Percentiles rank a stretch among this genome's conserved stretches.
Conservation (phyloP, 176 grass and related monocot species). For the Eleusine indica region DNA sequence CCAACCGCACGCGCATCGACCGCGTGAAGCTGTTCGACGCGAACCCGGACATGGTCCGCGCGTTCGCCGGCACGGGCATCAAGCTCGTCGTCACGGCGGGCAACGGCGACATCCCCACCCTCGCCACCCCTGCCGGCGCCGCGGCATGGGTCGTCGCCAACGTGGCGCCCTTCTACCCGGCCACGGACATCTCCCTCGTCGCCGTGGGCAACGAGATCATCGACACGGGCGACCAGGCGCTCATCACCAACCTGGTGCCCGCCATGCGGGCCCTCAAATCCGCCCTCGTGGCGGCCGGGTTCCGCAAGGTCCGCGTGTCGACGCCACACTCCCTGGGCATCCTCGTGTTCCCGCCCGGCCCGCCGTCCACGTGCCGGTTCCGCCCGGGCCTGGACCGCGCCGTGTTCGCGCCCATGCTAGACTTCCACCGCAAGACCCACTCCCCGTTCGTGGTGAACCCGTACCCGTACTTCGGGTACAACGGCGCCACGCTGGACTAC, state of each 20-base stretch:
- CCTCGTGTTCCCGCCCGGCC: conserved; percentile 44
- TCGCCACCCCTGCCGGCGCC: conserved; percentile 57
- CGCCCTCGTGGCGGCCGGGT: conserved; percentile 55
- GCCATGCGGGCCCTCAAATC: conserved; percentile 67
- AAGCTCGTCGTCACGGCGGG: conserved; percentile 64
- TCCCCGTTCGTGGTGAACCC: conserved; percentile 82
- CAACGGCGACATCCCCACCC: conserved; percentile 70
- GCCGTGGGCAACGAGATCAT: conserved; percentile 85
- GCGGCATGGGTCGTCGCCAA: conserved; percentile 67
- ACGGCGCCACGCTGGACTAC: conserved; percentile 64
- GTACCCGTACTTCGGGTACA: conserved; percentile 97
- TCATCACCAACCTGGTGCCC: conserved; percentile 68
- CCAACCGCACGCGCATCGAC: conserved; percentile 65
- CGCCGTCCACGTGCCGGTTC: conserved; percentile 70
- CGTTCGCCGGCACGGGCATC: conserved; percentile 76
- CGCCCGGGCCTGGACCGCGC: conserved; percentile 52
- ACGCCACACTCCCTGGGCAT: conserved; percentile 78
- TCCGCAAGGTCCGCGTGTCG: conserved; percentile 62
- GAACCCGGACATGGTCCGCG: conserved; percentile 68
- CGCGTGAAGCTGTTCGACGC: conserved; percentile 89
- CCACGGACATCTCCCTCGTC: conserved; percentile 71
- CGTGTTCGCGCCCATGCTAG: conserved; percentile 87
- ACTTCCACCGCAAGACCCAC: conserved; percentile 56
- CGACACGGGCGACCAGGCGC: conserved; percentile 49
- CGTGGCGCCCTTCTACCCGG: conserved; percentile 66